phyloP scores from a whole-genome alignment of 176 grass and related monocot species.

The Rhynchospora breviuscula region DNA sequence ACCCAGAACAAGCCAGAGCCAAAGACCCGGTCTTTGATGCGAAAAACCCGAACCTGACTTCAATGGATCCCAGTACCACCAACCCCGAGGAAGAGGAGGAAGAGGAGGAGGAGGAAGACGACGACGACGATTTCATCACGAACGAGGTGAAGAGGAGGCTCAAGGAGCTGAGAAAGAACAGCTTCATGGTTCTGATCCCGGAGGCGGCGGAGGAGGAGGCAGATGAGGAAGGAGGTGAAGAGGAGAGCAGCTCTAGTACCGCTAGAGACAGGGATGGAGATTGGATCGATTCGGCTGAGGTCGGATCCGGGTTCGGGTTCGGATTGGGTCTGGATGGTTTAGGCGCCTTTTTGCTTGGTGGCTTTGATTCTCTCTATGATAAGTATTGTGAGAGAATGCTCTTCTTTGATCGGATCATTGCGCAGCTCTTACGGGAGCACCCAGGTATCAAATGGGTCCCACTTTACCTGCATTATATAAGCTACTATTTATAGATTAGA shows the following conservation, averaged over 20 bases:
- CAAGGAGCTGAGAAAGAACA: conserved; percentile 84
- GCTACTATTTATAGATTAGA: too few relatives aligned
- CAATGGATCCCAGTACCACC: not conserved
- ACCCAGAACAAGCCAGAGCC: not conserved
- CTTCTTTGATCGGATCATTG: conserved; percentile 65
- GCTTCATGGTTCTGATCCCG: conserved; percentile 92
- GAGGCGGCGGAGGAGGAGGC: conserved; percentile 47
- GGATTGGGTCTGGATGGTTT: conserved; percentile 9
- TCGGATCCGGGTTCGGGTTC: not conserved
- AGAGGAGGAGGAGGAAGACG: conserved; percentile 30
- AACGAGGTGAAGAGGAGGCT: conserved; percentile 93
- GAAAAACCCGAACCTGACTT: not conserved
- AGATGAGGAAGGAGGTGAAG: conserved; percentile 34
- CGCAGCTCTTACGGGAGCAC: conserved; percentile 46
- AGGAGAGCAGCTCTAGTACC: conserved; percentile 61
- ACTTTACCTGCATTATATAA: too few relatives aligned
- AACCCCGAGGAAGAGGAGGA: conserved; percentile 10
- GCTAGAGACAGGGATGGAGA: conserved; percentile 42
- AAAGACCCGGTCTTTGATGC: conserved; percentile 27
- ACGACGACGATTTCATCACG: conserved; percentile 68
- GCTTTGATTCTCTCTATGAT: conserved; percentile 66
- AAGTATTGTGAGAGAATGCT: conserved; percentile 81
- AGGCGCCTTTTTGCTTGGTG: conserved; percentile 37
- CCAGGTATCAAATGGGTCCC: conserved; percentile 34
- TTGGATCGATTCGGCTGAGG: not conserved